Conservation (phyloP, 306 rosid species). For the Cicer arietinum region DNA sequence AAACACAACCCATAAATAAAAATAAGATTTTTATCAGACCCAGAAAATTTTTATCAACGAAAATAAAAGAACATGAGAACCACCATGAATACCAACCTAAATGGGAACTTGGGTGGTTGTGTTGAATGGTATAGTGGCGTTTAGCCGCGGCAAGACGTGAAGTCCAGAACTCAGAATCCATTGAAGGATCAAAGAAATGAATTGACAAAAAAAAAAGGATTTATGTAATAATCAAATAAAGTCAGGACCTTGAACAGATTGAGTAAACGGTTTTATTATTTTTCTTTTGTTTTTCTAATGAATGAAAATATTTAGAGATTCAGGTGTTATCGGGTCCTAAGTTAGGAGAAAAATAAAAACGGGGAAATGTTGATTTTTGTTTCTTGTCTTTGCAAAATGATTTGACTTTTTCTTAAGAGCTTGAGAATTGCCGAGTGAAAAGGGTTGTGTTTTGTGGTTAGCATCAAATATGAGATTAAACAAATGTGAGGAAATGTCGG, state of each 20-base stretch:
- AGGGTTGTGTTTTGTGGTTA: constrained; percentile 47
- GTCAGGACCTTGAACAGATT: constrained; percentile 31
- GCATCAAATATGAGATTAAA: constrained; percentile 37
- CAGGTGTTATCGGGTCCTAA: constrained; percentile 37
- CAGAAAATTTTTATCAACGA: background rate
- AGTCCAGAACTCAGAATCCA: constrained; percentile 98
- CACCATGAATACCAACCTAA: constrained; percentile 55
- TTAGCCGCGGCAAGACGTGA: constrained; percentile 95
- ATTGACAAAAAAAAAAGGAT: background rate
- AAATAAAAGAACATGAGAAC: background rate
- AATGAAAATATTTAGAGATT: constrained; percentile 33
- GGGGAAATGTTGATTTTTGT: background rate
- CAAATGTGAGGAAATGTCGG: constrained; percentile 49
- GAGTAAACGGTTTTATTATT: background rate
- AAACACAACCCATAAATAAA: constrained; percentile 15
- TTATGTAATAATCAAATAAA: constrained; percentile 14
- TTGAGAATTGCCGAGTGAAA: constrained; percentile 45
- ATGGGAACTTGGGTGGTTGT: constrained; percentile 74
- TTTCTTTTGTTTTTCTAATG: background rate
- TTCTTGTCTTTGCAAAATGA: background rate
- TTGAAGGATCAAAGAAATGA: constrained; percentile 53
- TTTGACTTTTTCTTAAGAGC: constrained; percentile 53
- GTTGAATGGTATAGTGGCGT: constrained; percentile 80
- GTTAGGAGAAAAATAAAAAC: constrained; percentile 6
- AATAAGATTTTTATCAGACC: constrained; percentile 41